These are phyloP conservation scores for Panicum virgatum DNA, from an alignment of 202 grass and related monocot species.

Conservation along the genomic window DNA sequence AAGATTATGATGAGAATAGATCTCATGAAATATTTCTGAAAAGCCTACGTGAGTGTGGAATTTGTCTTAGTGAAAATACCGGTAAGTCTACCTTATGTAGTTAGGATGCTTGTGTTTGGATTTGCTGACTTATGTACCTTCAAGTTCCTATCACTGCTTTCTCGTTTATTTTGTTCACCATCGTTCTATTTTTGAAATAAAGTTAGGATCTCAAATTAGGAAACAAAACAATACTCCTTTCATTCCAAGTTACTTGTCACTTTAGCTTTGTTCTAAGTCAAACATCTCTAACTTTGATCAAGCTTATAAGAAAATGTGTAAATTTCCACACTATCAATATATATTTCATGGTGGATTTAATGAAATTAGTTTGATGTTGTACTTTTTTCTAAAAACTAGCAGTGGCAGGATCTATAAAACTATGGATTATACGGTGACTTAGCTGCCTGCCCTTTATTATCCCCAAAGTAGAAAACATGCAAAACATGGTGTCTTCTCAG, in stretches of 20 bases:
- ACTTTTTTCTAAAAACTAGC: too few relatives aligned
- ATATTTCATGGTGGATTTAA: too few relatives aligned
- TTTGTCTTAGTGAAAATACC: slow-evolving; percentile 59
- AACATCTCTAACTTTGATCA: too few relatives aligned
- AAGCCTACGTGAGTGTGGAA: slow-evolving; percentile 53
- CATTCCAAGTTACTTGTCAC: too few relatives aligned
- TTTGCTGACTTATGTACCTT: slow-evolving; percentile 9
- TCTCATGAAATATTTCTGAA: slow-evolving; percentile 59
- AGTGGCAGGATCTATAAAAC: not conserved
- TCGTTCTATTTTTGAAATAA: not conserved
- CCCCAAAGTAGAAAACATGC: not conserved
- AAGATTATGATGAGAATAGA: slow-evolving; percentile 50
- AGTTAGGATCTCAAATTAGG: not conserved
- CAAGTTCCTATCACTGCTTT: slow-evolving; percentile 16
- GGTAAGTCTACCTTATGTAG: slow-evolving; percentile 35
- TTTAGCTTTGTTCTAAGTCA: too few relatives aligned
- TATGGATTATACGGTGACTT: not conserved
- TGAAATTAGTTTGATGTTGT: too few relatives aligned
- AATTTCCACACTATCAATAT: too few relatives aligned
- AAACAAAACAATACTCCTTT: not conserved
- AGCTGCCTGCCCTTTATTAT: not conserved
- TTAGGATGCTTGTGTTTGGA: not conserved
- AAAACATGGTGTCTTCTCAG: not conserved
- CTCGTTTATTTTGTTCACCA: not conserved
- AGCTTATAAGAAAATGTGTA: too few relatives aligned